Evolutionary conservation across 371 early-diverging fungal species (phyloP), one percentile per base, ranked within the genome.

Genomic region (Mortierella sp.): DNA sequence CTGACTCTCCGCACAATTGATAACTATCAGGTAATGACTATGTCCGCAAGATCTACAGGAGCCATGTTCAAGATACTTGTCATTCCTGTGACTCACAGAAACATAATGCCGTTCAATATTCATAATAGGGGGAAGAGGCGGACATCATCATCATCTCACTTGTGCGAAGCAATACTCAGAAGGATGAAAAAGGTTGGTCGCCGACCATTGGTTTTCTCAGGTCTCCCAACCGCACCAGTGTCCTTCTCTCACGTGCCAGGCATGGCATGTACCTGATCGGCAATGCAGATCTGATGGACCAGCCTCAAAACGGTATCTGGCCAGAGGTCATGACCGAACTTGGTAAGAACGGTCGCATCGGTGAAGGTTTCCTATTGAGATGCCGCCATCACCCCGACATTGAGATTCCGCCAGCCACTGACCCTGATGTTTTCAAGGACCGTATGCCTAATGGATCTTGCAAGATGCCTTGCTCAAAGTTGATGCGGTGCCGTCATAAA

Each of bases 201-300:
- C 45, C 45, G 15, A 73, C 83, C 6, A 93, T 94, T 76, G 96
- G 96, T n/a, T 96, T 96, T 82, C 83, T 95, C 47, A 91, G 89
- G 70, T 90, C 91, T 12, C 84, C 84, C 7, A 92, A 94, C 72
- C 90, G 96, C 66, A 88, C 93, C 9, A 95, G 93, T 75, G 96
- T 96, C 23, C 84, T 92, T 10, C 78, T 94, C 10, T 94, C 94
- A 0, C 88, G 96, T 61, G 93, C 94, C 0, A 61, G 71, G 47
- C 83, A 83, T 45, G 84, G 85, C 4, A 83, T 92, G 84, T 88
- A 83, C 51, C n/a, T 93, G 4, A 51, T 93, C 28, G 93, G 93
- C 19, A 85, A 87, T 54, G 80, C 83, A 0, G 43, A 47, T 0
- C 58, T 86, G 29, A 76, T 88, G 66, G 49, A 51, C 13, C 34